Base-by-base conservation (phyloP, 352 stramenopile genomes). In the Phytopythium ostracodes region DNA sequence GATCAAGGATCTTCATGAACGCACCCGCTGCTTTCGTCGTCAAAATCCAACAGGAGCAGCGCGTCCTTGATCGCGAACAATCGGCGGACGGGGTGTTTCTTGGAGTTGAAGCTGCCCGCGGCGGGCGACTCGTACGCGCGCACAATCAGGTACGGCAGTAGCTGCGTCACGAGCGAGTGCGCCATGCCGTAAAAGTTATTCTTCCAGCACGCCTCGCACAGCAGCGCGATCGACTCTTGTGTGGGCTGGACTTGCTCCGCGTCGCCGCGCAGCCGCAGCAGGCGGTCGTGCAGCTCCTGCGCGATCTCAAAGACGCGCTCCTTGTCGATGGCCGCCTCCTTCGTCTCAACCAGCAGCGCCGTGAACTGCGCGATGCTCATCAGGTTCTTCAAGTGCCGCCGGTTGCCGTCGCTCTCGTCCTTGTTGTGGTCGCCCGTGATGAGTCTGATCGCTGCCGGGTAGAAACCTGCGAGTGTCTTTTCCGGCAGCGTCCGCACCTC, bases 91-190 rank as follows among this genome's bases (percentile, higher is more conserved):
- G 76, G 80, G 33, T 94, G 85, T 31, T 79, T 84, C 59, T 87
- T 88, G 12, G 78, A 77, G 53, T 80, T 79, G 60, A 89, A 91
- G 24, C 57, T 58, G n/a, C 79, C 80, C 9, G 57, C 66, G 1
- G 71, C 20, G 18, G 84, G 65, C 14, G 80, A 77, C 56, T 92
- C 84, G 55, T 92, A 92, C 49, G 84, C 86, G 15, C 81, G 76
- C 46, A 95, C 84, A 53, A 94, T 91, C 57, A 95, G 69, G 54
- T 91, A 95, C 55, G 87, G 87, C 57, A 95, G 65, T 54, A 95
- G 61, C 57, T 95, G 87, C 46, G 87, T 92, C 58, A 95, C 80
- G n/a, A 95, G 63, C 33, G 70, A 76, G 58, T 92, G 80, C 15
- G 82, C 77, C 43, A 66, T 67, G 52, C 72, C 76, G 47, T 73